Base-by-base conservation (phyloP, 116 monocot genomes). In the Cymodocea nodosa region DNA sequence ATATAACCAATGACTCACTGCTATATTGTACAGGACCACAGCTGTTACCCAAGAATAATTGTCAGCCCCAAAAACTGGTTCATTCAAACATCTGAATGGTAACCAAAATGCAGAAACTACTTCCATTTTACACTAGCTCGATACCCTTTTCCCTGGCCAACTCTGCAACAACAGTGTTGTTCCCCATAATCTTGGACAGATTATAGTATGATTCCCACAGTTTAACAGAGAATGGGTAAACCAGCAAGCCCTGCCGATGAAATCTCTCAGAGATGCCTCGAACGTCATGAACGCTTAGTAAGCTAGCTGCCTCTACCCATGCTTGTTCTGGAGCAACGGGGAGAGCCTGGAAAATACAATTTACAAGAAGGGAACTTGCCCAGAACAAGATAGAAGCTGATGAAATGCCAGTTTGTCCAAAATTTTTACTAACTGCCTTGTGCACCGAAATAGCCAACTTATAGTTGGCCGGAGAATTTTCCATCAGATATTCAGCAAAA, bases 201-300 rank as follows among this genome's bases (percentile, higher is more conserved):
- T 64, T 61, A 24, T 82, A 70, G 53, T 77, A 86, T 6, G 84
- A 85, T 48, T 80, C 73, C 98, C 98, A 98, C 57, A 98, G 70
- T 63, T 74, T 76, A 16, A 80, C 15, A 63, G 98, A 98, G 79
- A 98, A 98, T 5, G 98, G 98, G 76, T 88, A 89, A 11, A 86
- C 80, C 12, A 80, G 77, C 12, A 84, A n/a, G 19, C 83, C 92
- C 51, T 75, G 79, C 70, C 84, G 73, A 75, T 76, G 64, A 75
- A 98, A 98, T 50, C 70, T 76, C 25, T 74, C 70, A 16, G 74
- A 73, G 67, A 89, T 71, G 14, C 60, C 71, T 22, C 54, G 39
- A 54, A 19, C 61, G 49, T 80, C 76, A 3, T 73, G 72, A 23
- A 58, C 24, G 61, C 51, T 56, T 59, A 91, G 71, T 39, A 78